phyloP scores from a whole-genome alignment of 352 stramenopile species.

The Pythium dissimile region DNA sequence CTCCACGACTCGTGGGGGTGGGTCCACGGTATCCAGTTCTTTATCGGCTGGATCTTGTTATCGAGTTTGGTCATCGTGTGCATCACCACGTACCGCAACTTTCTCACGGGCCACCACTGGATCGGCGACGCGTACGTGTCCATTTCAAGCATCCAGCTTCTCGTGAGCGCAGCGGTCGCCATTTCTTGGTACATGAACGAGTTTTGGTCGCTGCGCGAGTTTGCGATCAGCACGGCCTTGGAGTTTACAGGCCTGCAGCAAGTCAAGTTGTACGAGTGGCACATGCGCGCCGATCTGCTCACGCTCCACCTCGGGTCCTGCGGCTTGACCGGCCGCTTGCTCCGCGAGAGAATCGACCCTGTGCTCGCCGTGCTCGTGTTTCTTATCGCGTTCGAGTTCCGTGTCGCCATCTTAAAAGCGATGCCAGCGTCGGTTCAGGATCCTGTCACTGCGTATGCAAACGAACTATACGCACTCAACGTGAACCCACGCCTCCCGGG shows the following conservation, averaged over 20 bases:
- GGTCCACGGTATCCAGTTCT: conserved; percentile 20
- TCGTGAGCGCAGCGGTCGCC: neutral
- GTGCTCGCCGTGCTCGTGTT: conserved; percentile 16
- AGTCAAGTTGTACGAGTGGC: conserved; percentile 5
- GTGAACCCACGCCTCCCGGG: neutral
- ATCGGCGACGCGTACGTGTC: conserved; percentile 24
- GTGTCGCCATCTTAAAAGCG: conserved; percentile 3
- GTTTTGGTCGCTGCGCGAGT: conserved; percentile 18
- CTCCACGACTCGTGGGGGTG: conserved; percentile 23
- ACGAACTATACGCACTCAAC: neutral
- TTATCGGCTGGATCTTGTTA: conserved; percentile 11
- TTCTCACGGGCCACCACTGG: conserved; percentile 6
- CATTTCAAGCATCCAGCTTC: conserved; percentile 3
- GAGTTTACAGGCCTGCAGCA: neutral
- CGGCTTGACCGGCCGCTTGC: conserved; percentile 15
- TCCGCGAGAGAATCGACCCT: conserved; percentile 26
- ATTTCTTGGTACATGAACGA: conserved; percentile 23
- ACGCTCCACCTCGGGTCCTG: conserved; percentile 25
- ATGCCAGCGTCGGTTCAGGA: neutral
- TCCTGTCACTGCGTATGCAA: neutral
- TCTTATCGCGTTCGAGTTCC: conserved; percentile 14
- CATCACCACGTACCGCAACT: conserved; percentile 12
- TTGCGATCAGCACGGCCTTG: conserved; percentile 2
- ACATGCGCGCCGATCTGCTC: conserved; percentile 18
- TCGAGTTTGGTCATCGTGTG: conserved; percentile 16